These are phyloP conservation scores for Lactarius hatsudake DNA, from an alignment of 768 basidiomycete genomes.

Conservation along the genomic window DNA sequence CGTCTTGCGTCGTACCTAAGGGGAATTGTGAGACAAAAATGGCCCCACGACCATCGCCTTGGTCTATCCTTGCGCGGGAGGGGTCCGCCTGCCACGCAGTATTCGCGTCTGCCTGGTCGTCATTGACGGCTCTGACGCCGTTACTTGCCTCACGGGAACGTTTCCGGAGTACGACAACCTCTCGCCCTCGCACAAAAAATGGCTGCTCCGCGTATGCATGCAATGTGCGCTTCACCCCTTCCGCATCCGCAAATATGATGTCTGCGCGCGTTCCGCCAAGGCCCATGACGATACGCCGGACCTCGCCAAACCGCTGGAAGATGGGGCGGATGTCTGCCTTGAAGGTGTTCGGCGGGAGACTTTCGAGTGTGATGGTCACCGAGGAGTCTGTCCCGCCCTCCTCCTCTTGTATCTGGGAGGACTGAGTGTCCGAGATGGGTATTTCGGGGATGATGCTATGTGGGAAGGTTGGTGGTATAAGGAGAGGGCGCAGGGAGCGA, in stretches of 20 bases:
- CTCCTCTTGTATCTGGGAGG: not conserved
- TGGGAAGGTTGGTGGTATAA: conserved; percentile 10
- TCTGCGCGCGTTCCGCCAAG: conserved; percentile 3
- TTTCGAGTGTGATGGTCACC: not conserved
- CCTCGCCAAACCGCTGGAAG: conserved; percentile 10
- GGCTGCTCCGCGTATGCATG: conserved; percentile 17
- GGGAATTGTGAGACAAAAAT: conserved; percentile 12
- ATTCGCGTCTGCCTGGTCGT: too few relatives aligned
- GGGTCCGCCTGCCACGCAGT: not conserved
- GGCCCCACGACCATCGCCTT: not conserved
- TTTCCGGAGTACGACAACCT: conserved; percentile 6
- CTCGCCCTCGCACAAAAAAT: conserved; percentile 2
- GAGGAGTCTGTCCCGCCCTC: not conserved
- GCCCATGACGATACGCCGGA: not conserved
- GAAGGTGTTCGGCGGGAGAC: not conserved
- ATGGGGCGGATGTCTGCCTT: conserved; percentile 12
- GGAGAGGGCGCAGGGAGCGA: conserved; percentile 6
- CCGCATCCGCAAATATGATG: not conserved
- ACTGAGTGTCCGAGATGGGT: not conserved
- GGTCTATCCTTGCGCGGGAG: not conserved
- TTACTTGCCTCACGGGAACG: too few relatives aligned
- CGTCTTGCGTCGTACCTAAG: not conserved
- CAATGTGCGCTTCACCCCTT: not conserved
- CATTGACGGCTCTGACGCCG: not conserved
- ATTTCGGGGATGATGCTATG: not conserved